A percentile compares a stretch with the other conserved stretches of the same genome.
These are phyloP conservation scores for Picochlorum costavermella DNA, from an alignment of 139 green algal genomes.

Conservation along the genomic window DNA sequence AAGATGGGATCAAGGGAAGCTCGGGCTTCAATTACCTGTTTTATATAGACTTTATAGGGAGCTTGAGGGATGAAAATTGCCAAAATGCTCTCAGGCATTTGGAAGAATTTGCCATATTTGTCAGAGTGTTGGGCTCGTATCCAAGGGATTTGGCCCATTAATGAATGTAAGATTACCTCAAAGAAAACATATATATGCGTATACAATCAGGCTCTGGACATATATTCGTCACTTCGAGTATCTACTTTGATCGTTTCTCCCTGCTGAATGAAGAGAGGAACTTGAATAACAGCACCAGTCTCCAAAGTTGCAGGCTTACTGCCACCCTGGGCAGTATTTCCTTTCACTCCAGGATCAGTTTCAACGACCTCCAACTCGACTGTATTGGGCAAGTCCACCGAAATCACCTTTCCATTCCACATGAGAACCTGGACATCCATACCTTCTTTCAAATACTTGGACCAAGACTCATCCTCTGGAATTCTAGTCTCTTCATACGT, in stretches of 20 bases:
- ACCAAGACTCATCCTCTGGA: slow-evolving; percentile 61
- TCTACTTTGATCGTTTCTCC: slow-evolving; percentile 83
- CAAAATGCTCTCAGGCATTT: slow-evolving; percentile 93
- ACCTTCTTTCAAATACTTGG: slow-evolving; percentile 86
- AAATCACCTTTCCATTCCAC: slow-evolving; percentile 89
- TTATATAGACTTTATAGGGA: slow-evolving; percentile 92
- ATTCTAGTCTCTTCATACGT: slow-evolving; percentile 94
- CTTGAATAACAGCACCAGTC: slow-evolving; percentile 64
- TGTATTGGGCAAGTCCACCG: slow-evolving; percentile 70
- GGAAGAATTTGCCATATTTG: slow-evolving; percentile 82
- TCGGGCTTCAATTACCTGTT: slow-evolving; percentile 93
- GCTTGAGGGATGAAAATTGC: slow-evolving; percentile 54
- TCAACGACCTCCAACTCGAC: slow-evolving; percentile 72
- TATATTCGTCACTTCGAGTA: slow-evolving; percentile 56
- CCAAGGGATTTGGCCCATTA: slow-evolving; percentile 51
- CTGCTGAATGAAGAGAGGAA: slow-evolving; percentile 77
- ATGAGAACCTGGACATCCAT: slow-evolving; percentile 62
- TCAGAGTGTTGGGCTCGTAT: slow-evolving; percentile 90
- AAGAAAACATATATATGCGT: not conserved
- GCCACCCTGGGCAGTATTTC: slow-evolving; percentile 75
- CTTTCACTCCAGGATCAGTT: slow-evolving; percentile 83
- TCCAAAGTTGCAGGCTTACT: slow-evolving; percentile 85
- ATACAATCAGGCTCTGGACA: slow-evolving; percentile 21
- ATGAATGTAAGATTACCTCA: slow-evolving; percentile 1
- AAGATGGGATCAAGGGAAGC: not conserved